Base-by-base conservation (phyloP, 2,329 filamentous ascomycete species). In the Orbilia quercus region DNA sequence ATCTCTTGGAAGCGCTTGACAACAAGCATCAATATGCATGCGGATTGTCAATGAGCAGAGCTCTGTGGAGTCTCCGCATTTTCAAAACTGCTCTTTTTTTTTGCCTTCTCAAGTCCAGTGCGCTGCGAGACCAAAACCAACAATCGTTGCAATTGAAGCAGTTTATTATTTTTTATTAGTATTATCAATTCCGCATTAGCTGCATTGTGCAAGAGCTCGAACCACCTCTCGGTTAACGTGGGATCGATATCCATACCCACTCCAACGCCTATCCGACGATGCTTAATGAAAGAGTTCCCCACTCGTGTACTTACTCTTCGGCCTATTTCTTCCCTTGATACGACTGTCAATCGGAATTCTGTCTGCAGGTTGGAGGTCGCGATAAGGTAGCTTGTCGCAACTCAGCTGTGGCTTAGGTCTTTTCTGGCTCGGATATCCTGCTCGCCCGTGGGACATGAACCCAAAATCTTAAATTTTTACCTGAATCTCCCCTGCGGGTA, bases 31-130 rank as follows among this genome's bases (percentile, higher is more conserved):
- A 31, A 16, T 55, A 55, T 70, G 65, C 65, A 71, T 60, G 57
- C 57, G 47, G 36, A 59, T 50, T 64, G 51, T 34, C 58, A 72
- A 59, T 63, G 42, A 64, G 23, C 22, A 72, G 66, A 72, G 66
- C 66, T 72, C 66, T 72, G 66, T 72, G 66, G 58, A 72, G 66
- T 72, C 66, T 72, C 66, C 66, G 66, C 66, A 72, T 72, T 72
- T 63, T 51, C 16, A 51, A 51, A 51, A n/a, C n/a, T n/a, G n/a
- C n/a, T n/a, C 20, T 38, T 22, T 65, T 47, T 59, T 40, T 31
- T 31, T 31, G 28, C 9, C 9, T 31, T 31, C 28, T 4, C 28
- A 9, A 9, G n/a, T n/a, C n/a, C n/a, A n/a, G 28, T 9, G 28
- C 28, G 28, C 28, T 31, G 28, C n/a, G n/a, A n/a, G n/a, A n/a